Evolutionary conservation across 768 basidiomycete genomes (phyloP).

Genomic region (Lentinula guzmanii): DNA sequence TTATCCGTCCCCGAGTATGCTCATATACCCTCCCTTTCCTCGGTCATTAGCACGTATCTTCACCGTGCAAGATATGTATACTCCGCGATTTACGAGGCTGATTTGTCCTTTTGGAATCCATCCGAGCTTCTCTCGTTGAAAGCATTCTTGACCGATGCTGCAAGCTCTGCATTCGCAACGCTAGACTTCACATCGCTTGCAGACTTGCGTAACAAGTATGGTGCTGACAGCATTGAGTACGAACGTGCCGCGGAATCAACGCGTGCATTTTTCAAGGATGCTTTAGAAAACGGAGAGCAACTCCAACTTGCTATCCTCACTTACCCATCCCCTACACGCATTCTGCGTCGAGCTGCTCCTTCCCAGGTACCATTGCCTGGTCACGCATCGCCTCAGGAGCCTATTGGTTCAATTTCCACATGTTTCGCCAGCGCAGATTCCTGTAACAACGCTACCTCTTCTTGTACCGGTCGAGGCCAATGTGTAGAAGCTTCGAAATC

Average conservation of each 20-base stretch:
- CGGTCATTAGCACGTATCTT: slow-evolving; percentile 51
- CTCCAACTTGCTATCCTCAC: slow-evolving; percentile 51
- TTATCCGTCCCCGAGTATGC: slow-evolving; percentile 21
- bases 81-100: slow-evolving; percentile 42
- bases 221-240: slow-evolving; percentile 52
- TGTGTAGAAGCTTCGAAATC: slow-evolving; percentile 58
- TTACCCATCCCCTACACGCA: slow-evolving; percentile 23
- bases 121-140: slow-evolving; percentile 37
- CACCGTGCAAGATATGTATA: slow-evolving; percentile 55
- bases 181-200: slow-evolving; percentile 50
- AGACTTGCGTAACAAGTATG: slow-evolving; percentile 40
- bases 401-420: slow-evolving; percentile 52
- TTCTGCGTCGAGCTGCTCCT: slow-evolving; percentile 32
- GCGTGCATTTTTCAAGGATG: slow-evolving; percentile 40
- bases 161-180: slow-evolving; percentile 52
- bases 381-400: slow-evolving; percentile 38
- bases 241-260: slow-evolving; percentile 34
- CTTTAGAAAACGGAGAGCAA: slow-evolving; percentile 27
- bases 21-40: slow-evolving; percentile 35
- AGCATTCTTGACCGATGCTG: slow-evolving; percentile 48
- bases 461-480: slow-evolving; percentile 66
- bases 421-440: slow-evolving; percentile 52
- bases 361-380: slow-evolving; percentile 43
- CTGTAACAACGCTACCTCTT: slow-evolving; percentile 57
- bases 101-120: slow-evolving; percentile 26